Evolutionary conservation across 2,329 filamentous ascomycete genomes (phyloP).

Genomic region (Stachybotrys echinatus): DNA sequence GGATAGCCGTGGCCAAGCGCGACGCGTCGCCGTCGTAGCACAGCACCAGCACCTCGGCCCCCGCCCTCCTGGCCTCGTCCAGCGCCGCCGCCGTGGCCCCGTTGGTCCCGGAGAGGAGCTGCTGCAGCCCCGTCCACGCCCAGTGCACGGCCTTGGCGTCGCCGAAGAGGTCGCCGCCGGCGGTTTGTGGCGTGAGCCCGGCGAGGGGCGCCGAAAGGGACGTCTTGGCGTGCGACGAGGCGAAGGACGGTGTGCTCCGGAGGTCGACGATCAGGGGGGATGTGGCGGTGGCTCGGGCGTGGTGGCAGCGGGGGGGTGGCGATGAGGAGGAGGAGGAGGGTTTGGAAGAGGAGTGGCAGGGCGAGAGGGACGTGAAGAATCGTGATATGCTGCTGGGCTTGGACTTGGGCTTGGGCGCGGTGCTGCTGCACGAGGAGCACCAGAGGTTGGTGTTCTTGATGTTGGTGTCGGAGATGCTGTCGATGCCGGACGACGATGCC

Average conservation of each 20-base stretch:
- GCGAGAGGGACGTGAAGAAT: no score
- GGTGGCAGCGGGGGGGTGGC: background rate
- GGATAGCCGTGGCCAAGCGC: constrained; percentile 46
- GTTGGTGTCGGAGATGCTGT: background rate
- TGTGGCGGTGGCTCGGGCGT: constrained; percentile 5
- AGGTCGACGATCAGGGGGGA: constrained; percentile 34
- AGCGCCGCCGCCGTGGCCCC: constrained; percentile 23
- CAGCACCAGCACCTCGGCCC: constrained; percentile 35
- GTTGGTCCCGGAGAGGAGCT: no score
- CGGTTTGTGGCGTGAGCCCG: background rate
- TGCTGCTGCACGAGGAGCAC: background rate
- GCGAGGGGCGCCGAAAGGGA: constrained; percentile 12
- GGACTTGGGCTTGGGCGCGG: background rate
- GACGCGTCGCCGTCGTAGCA: constrained; percentile 52
- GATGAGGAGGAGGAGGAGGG: no score
- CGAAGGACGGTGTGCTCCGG: constrained; percentile 35
- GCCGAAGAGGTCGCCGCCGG: constrained; percentile 25
- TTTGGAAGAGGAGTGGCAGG: no score
- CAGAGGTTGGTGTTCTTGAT: background rate
- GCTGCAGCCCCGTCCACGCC: constrained; percentile 45
- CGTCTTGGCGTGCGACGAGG: constrained; percentile 33
- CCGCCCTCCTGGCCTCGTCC: constrained; percentile 13
- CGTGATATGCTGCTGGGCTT: constrained; percentile 6
- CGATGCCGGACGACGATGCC: constrained; percentile 4
- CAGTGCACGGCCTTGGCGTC: constrained; percentile 34